Base-by-base conservation (phyloP, 805 yeast genomes). In the Saccharomycopsis fibuligera region DNA sequence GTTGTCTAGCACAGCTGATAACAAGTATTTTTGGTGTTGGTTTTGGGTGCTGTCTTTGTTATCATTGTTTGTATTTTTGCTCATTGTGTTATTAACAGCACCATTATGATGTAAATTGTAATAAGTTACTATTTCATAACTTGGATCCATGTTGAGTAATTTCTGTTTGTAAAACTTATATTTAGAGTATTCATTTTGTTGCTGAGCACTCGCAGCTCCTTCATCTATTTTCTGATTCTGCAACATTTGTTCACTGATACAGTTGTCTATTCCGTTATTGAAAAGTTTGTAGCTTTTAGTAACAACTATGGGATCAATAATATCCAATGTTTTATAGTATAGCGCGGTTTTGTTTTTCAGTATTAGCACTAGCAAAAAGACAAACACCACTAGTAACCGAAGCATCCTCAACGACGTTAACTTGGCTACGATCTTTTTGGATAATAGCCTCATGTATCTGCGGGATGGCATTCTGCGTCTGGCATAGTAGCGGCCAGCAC, bases 191-290 rank as follows among this genome's bases (percentile, higher is more conserved):
- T 38, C 41, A 25, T 40, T 38, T 9, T 39, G n/a, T n/a, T n/a
- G n/a, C n/a, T n/a, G n/a, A n/a, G n/a, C n/a, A n/a, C n/a, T n/a
- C n/a, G n/a, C n/a, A n/a, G n/a, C n/a, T n/a, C n/a, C n/a, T n/a
- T n/a, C n/a, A n/a, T n/a, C n/a, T n/a, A n/a, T n/a, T n/a, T n/a
- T n/a, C n/a, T n/a, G n/a, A 17, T 31, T 16, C 6, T 23, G 17
- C 10, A 45, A 5, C 22, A 14, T 19, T 16, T 29, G 25, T 12
- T 4, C 4, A 12, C 14, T 40, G 35, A 6, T 16, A 46, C 53
- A 49, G n/a, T 35, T 31, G 23, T 40, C 49, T 4, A 49, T 16
- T 10, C 53, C 53, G 31, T 21, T 27, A 30, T 45, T 49, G 53
- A 47, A 45, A n/a, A 49, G 31, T n/a, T 37, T 35, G n/a, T 33